These are phyloP conservation scores for Picochlorum sp. DNA, from an alignment of 139 green algal genomes.

Conservation along the genomic window DNA sequence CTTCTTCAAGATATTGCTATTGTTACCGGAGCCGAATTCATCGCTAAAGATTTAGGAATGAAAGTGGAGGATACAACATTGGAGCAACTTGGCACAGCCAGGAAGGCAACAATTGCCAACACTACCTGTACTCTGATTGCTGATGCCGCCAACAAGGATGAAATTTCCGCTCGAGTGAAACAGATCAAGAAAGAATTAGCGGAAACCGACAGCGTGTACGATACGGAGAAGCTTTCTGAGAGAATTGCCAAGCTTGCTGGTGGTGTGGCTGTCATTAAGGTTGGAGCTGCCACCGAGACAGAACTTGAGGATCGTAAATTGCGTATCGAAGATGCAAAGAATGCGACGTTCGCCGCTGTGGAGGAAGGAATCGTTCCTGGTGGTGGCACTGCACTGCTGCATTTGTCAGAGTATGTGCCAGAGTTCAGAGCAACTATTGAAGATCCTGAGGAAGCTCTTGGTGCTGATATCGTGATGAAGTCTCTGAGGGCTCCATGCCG, in stretches of 20 bases:
- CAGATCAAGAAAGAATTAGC: constrained; percentile 96
- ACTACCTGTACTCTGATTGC: constrained; percentile 87
- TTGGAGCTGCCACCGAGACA: constrained; percentile 92
- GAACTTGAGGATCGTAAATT: constrained; percentile 99
- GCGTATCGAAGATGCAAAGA: constrained; percentile 99
- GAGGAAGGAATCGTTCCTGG: constrained; percentile 88
- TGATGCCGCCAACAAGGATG: constrained; percentile 85
- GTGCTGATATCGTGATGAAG: constrained; percentile 93
- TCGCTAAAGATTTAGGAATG: constrained; percentile 88
- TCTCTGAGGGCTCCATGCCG: constrained; percentile 43
- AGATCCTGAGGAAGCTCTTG: constrained; percentile 81
- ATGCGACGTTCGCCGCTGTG: constrained; percentile 96
- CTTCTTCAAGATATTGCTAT: constrained; percentile 79
- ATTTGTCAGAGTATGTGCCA: constrained; percentile 74
- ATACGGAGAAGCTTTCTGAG: constrained; percentile 97
- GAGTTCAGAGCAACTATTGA: constrained; percentile 72
- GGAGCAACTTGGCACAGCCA: constrained; percentile 85
- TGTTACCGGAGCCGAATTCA: constrained; percentile 85
- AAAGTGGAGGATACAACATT: constrained; percentile 55
- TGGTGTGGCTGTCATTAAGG: constrained; percentile 97
- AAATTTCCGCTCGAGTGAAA: constrained; percentile 86
- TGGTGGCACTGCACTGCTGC: constrained; percentile 86
- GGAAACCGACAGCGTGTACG: constrained; percentile 91
- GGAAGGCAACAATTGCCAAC: constrained; percentile 77
- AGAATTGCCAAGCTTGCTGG: constrained; percentile 97